A percentile compares a stretch with the other conserved stretches of the same genome.
These are phyloP conservation scores for Populus simonii DNA, from an alignment of 345 rosid genomes.

Conservation along the genomic window DNA sequence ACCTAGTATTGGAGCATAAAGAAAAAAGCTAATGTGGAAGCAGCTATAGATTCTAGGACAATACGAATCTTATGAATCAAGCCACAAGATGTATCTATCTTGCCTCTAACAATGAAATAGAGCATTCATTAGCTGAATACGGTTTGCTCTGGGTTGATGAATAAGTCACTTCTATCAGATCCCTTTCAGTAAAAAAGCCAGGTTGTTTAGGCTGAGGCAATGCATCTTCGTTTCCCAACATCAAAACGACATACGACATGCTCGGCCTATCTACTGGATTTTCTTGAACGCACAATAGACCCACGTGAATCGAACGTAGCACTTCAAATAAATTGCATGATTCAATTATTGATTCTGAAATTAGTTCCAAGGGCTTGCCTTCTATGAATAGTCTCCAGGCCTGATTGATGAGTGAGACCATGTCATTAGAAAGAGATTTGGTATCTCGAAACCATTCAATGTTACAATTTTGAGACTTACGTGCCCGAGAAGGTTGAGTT, in stretches of 20 bases:
- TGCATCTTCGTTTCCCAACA: neutral
- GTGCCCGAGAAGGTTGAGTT: neutral
- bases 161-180: neutral
- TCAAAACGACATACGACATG: neutral
- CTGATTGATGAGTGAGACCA: neutral
- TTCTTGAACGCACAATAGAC: neutral
- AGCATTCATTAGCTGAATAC: neutral
- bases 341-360: neutral
- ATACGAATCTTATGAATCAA: neutral
- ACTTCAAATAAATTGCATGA: neutral
- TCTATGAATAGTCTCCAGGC: neutral
- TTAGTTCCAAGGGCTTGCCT: neutral
- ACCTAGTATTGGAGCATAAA: no score
- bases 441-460: neutral
- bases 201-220: neutral
- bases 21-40: no score
- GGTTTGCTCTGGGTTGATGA: neutral
- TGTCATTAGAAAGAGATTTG: neutral
- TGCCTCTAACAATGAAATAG: neutral
- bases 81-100: neutral
- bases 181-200: neutral
- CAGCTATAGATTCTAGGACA: no score
- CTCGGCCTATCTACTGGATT: neutral
- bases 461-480: neutral
- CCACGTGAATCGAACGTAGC: neutral